Evolutionary conservation across 2,329 filamentous ascomycete genomes (phyloP), one percentile per base, ranked within the genome.

Genomic region (Ambrosiella cleistominuta): DNA sequence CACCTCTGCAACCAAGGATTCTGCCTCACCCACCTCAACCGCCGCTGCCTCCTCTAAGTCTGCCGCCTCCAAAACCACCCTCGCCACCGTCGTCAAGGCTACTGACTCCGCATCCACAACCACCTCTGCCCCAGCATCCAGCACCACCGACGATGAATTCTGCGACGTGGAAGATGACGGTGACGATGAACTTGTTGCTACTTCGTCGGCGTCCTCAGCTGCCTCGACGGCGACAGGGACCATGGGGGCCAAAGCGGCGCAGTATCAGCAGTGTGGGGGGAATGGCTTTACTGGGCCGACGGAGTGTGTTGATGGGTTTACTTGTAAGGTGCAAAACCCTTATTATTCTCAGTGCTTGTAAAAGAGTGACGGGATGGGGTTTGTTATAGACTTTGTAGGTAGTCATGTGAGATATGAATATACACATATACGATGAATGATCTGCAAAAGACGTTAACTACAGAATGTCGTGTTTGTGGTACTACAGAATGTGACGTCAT

Each of bases 281-380:
- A 60, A 15, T 51, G 66, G 64, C 38, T 73, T 63, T 61, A 66
- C 53, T 12, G 71, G 72, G 19, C 64, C 68, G 42, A 71, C 65
- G 1, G 62, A 58, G 3, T 74, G 72, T 62, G 65, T 60, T 35
- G 62, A 65, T 15, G 67, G 67, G 11, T 68, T 59, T 38, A 71
- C 65, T 15, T 74, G 71, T 66, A 65, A 62, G 45, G 66, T 64
- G 54, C 40, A 65, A 57, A 74, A 73, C 64, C 65, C 66, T 49
- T 73, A 63, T 62, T 74, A 73, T 66, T 69, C 58, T 13, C 71
- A 74, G 63, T 74, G 72, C 63, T 59, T 71, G 59, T 73, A 66
- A 65, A 58, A 19, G 19, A 15, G 15, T 51, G 27, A 27, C 3
- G 27, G 3, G 3, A 27, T 27, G 27, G 27, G 4, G 27, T 27